Evolutionary conservation across 2,329 filamentous ascomycete genomes (phyloP), one percentile per base, ranked within the genome.

Genomic region (Blastomyces parvus): DNA sequence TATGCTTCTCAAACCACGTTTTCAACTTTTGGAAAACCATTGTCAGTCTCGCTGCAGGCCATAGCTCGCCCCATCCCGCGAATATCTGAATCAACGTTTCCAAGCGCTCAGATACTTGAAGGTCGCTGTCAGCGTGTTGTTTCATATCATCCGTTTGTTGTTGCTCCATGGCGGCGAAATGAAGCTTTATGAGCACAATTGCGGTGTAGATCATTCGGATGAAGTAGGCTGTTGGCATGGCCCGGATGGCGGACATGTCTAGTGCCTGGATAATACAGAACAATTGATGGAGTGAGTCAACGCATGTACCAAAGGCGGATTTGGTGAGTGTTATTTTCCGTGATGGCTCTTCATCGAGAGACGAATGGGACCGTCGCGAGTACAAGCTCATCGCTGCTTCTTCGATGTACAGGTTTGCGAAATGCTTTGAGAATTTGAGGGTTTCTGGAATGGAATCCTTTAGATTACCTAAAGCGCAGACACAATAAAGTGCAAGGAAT

Each of bases 11-110:
- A 48, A 60, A 46, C 22, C 58, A 60, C 1, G n/a, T 8, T 19
- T 60, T 44, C 8, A 60, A 22, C 25, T 60, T 60, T 25, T 48
- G 27, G 19, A 60, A 33, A 14, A 46, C 38, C 33, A 42, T 60
- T 14, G 33, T 60, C 27, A 60, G 25, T 30, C 25, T 60, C 17
- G 30, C 46, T 46, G 58, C 58, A 11, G 58, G 58, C 36, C 40
- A 46, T 46, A 60, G 33, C 17, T 42, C 46, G 17, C 40, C 58
- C 58, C 36, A 60, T 27, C 40, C 58, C 17, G 38, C 58, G 46
- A 60, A 60, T 25, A 48, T 60, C 40, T 60, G 58, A 27, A 60
- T 60, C 38, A 60, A 22, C 22, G n/a, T 8, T 19, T 60, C 40
- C 5, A 60, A 17, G n/a, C 22, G 25, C 40, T 46, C 58, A 2